Conservation (phyloP, 257 asterid genomes). For the Coffea canephora region DNA sequence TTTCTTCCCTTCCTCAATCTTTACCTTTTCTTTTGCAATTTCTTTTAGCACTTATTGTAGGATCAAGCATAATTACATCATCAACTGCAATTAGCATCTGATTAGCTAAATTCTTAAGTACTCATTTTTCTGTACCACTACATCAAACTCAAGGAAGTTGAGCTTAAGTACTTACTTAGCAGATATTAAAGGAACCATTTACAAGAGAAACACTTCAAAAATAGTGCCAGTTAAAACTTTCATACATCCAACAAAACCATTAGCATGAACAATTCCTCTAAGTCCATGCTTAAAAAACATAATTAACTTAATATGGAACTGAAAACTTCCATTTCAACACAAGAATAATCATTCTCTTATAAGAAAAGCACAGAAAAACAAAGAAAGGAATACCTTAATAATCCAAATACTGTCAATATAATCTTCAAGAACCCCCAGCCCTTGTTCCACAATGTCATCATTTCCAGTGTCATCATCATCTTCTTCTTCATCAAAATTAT, state of each 20-base stretch:
- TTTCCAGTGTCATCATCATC: slow-evolving; percentile 25
- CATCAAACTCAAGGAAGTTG: neutral
- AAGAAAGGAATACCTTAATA: slow-evolving; percentile 46
- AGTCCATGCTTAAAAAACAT: neutral
- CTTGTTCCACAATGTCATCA: slow-evolving; percentile 37
- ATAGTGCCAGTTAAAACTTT: neutral
- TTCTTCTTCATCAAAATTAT: slow-evolving; percentile 17
- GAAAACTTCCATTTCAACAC: neutral
- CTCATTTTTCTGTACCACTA: neutral
- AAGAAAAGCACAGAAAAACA: neutral
- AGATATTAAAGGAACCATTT: neutral
- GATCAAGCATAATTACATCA: neutral
- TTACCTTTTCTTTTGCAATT: neutral
- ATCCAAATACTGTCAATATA: slow-evolving; percentile 83
- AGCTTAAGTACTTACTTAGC: neutral
- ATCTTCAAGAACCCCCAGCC: slow-evolving; percentile 54
- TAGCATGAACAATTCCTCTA: neutral
- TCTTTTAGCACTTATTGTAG: neutral
- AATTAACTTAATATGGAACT: neutral
- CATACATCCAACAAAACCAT: neutral
- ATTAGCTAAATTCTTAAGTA: neutral
- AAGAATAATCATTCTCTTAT: neutral
- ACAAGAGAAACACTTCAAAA: neutral
- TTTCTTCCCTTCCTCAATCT: neutral
- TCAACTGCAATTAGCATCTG: neutral